These are phyloP conservation scores for Carex pumila DNA, from an alignment of 176 grass and related monocot genomes.

Conservation along the genomic window DNA sequence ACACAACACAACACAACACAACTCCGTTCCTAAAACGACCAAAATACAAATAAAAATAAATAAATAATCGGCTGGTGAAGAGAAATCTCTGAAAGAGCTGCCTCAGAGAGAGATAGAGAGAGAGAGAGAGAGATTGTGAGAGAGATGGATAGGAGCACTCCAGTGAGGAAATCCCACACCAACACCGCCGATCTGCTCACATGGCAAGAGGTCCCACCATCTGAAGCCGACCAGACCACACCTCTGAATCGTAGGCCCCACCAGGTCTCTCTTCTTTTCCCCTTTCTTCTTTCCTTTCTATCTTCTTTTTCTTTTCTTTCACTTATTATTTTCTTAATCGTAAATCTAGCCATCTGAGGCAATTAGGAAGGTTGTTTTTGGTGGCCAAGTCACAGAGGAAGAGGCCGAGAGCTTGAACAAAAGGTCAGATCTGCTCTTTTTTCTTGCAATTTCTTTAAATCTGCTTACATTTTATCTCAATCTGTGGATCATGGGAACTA, in stretches of 20 bases:
- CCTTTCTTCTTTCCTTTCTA: background rate
- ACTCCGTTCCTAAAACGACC: background rate
- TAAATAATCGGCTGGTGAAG: too few species aligned
- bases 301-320: background rate
- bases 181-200: slow-evolving; percentile 85
- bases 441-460: background rate
- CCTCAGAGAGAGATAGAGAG: slow-evolving; percentile 22
- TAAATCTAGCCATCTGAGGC: slow-evolving; percentile 73
- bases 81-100: background rate
- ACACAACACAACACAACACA: background rate
- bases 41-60: background rate
- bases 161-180: slow-evolving; percentile 90
- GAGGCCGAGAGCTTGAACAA: slow-evolving; percentile 84
- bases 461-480: background rate
- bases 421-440: slow-evolving; percentile 46
- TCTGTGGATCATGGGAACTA: background rate
- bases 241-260: slow-evolving; percentile 47
- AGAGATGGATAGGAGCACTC: slow-evolving; percentile 78
- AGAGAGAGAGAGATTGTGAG: background rate
- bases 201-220: slow-evolving; percentile 57
- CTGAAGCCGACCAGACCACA: slow-evolving; percentile 25
- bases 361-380: slow-evolving; percentile 87
- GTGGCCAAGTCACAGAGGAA: slow-evolving; percentile 89
- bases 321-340: background rate
- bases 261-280: slow-evolving; percentile 28